Evolutionary conservation across 2,329 filamentous ascomycete species (phyloP).

Genomic region (Diplodia corticola): DNA sequence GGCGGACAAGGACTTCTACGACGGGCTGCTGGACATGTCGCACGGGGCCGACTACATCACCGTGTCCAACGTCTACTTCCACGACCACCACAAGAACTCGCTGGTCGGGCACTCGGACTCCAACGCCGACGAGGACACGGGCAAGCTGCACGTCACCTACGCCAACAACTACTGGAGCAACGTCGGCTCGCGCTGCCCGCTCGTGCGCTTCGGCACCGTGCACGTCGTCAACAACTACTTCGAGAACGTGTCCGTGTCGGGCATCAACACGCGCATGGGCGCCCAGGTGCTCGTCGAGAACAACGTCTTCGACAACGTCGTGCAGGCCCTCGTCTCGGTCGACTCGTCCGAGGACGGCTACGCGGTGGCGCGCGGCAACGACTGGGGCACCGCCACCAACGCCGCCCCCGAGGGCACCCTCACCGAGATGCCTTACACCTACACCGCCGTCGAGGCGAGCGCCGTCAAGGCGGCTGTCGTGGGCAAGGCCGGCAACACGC

Average conservation of each 20-base stretch:
- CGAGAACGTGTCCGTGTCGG: conserved; percentile 40
- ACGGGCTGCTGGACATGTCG: conserved; percentile 65
- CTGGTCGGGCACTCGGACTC: conserved; percentile 61
- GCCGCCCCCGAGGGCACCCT: conserved; percentile 54
- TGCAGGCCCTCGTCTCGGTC: conserved; percentile 59
- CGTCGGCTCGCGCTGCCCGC: conserved; percentile 63
- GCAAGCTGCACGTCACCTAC: conserved; percentile 64
- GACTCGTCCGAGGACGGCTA: conserved; percentile 57
- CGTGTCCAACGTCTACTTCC: conserved; percentile 54
- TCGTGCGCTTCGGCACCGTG: conserved; percentile 65
- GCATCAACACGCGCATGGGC: conserved; percentile 46
- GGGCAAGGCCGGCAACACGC: conserved; percentile 31
- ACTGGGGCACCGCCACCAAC: conserved; percentile 47
- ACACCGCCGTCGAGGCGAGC: conserved; percentile 53
- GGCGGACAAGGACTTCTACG: conserved; percentile 64
- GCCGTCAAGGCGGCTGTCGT: conserved; percentile 50
- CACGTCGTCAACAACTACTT: conserved; percentile 60
- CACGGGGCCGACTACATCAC: conserved; percentile 64
- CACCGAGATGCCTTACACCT: conserved; percentile 55
- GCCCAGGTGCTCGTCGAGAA: conserved; percentile 48
- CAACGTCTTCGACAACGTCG: conserved; percentile 58
- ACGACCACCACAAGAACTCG: conserved; percentile 64
- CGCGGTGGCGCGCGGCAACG: conserved; percentile 49
- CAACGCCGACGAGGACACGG: conserved; percentile 58
- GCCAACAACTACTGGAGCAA: conserved; percentile 67